Evolutionary conservation across 257 asterid genomes (phyloP), one percentile per base, ranked within the genome.

Genomic region (Linderniella brevidens): DNA sequence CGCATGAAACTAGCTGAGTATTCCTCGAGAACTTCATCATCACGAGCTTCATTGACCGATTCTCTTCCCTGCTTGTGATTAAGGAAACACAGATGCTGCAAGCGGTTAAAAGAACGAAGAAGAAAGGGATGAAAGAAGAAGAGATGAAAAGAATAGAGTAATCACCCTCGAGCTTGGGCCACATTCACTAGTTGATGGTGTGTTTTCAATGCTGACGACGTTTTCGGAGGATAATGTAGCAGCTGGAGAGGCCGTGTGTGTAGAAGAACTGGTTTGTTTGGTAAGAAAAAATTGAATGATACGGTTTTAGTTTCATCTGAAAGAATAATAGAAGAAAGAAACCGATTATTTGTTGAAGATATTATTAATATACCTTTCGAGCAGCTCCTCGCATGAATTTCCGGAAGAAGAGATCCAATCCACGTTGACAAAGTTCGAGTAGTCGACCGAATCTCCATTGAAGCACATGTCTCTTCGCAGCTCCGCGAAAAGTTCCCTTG

Each of bases 401-500:
- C 86, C 93, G 52, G 93, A 75, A 37, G 97, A 87, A 53, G 97
- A 87, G 45, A 87, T 73, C 97, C 95, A 80, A 67, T 83, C 97
- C 52, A 87, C 64, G 74, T 87, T 93, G 46, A 87, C 83, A 65
- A 87, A 87, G 66, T 87, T 87, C 50, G 97, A 87, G 63, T 64
- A 75, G 68, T 87, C 97, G 58, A 61, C 58, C 35, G 76, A 54
- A 49, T 87, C 95, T 16, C 78, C 78, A 70, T 57, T 81, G 41
- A 71, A 64, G 59, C 54, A 64, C 61, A 57, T 63, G 17, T 66
- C 83, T 56, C 75, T 72, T 46, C 71, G 86, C 52, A 70, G 65
- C 42, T 76, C 80, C 41, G 62, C 66, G 48, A 74, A 80, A 54
- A 82, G 64, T 50, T 74, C 95, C 68, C 78, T 63, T 17, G 63